phyloP scores from a whole-genome alignment of 768 basidiomycete genomes.

The Hirschioporus abietinus region DNA sequence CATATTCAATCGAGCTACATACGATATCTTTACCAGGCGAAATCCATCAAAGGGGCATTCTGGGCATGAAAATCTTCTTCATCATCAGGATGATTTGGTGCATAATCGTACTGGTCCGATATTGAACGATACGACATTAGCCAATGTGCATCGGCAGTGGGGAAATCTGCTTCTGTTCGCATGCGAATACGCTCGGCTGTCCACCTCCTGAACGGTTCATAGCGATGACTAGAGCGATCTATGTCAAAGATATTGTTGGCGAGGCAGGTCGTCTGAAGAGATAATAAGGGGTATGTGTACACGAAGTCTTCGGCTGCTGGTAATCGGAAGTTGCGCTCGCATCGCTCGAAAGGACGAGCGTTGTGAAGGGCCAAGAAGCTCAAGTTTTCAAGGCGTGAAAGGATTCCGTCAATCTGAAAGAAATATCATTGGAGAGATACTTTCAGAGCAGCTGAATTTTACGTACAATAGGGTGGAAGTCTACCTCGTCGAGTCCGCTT shows the following conservation, averaged over 20 bases:
- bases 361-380: not conserved
- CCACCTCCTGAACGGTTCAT: not conserved
- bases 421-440: not conserved
- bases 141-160: not conserved
- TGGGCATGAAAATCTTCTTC: not conserved
- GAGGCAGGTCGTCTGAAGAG: not conserved
- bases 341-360: not conserved
- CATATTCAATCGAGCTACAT: too few relatives aligned
- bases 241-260: not conserved
- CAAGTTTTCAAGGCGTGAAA: not conserved
- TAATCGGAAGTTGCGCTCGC: not conserved
- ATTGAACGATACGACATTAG: not conserved
- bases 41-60: not conserved
- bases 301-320: not conserved
- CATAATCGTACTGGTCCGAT: not conserved
- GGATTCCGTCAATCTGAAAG: not conserved
- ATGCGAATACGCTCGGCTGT: not conserved
- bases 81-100: not conserved
- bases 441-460: not conserved
- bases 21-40: not conserved
- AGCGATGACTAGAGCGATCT: not conserved
- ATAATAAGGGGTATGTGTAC: not conserved
- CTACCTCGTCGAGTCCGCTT: not conserved
- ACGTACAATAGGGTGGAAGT: not conserved
- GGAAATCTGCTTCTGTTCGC: not conserved